These are phyloP conservation scores for Hypoxylon perforatum DNA, from an alignment of 495 filamentous ascomycete genomes.

Conservation along the genomic window DNA sequence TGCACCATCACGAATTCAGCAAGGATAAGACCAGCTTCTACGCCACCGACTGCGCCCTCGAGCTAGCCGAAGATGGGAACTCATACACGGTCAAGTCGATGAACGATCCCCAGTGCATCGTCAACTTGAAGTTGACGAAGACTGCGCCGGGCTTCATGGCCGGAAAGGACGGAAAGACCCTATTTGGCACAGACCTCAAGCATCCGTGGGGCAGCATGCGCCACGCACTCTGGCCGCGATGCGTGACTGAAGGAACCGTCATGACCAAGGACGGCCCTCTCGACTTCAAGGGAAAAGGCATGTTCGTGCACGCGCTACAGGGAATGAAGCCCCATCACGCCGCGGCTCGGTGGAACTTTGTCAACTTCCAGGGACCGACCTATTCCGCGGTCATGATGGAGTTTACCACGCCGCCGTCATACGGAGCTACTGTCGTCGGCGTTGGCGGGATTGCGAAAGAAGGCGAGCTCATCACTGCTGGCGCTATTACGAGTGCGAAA, in stretches of 20 bases:
- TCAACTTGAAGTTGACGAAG: slow-evolving; percentile 84
- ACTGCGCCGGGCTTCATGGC: slow-evolving; percentile 83
- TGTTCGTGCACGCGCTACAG: slow-evolving; percentile 86
- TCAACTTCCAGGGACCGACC: slow-evolving; percentile 87
- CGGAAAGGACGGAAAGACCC: slow-evolving; percentile 85
- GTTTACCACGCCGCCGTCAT: slow-evolving; percentile 93
- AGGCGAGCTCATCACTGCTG: slow-evolving; percentile 80
- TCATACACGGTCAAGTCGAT: slow-evolving; percentile 87
- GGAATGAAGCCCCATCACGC: slow-evolving; percentile 99
- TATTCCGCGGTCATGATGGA: slow-evolving; percentile 95
- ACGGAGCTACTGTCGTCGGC: slow-evolving; percentile 86
- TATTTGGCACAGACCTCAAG: slow-evolving; percentile 83
- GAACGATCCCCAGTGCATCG: slow-evolving; percentile 76
- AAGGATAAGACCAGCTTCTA: slow-evolving; percentile 84
- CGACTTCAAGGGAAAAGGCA: slow-evolving; percentile 80
- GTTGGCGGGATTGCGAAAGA: slow-evolving; percentile 86
- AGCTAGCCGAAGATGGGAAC: slow-evolving; percentile 83
- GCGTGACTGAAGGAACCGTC: slow-evolving; percentile 81
- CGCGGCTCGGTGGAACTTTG: slow-evolving; percentile 92
- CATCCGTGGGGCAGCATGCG: slow-evolving; percentile 93
- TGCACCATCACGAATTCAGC: slow-evolving; percentile 83
- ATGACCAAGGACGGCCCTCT: slow-evolving; percentile 85
- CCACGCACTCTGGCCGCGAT: slow-evolving; percentile 93
- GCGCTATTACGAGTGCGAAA: slow-evolving; percentile 66
- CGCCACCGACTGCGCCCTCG: slow-evolving; percentile 82